These are phyloP conservation scores for Hypsizygus marmoreus DNA, from an alignment of 768 basidiomycete genomes.

Conservation along the genomic window DNA sequence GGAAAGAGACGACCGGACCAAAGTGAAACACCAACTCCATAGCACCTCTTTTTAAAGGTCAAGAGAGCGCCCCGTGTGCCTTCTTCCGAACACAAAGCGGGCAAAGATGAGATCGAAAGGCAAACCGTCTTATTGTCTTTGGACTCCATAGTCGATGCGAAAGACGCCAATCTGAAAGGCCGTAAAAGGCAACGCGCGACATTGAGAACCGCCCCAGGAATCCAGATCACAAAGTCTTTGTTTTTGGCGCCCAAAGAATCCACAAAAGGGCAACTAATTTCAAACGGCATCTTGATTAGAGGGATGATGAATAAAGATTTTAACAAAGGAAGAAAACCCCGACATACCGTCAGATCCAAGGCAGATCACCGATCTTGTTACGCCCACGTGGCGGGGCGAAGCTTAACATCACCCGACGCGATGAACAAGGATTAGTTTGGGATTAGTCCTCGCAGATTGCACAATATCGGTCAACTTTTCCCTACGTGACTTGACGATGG, in stretches of 20 bases:
- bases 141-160: constrained; percentile 1
- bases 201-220: constrained; percentile 3
- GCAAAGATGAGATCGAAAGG: constrained; percentile 5
- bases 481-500: too few relatives aligned
- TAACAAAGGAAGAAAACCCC: constrained; percentile 15
- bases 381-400: constrained; percentile 16
- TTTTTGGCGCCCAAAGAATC: constrained; percentile 5
- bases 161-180: constrained; percentile 8
- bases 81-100: constrained; percentile 17
- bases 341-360: too few relatives aligned
- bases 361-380: constrained; percentile 27
- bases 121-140: constrained; percentile 21
- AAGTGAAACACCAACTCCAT: constrained; percentile 10
- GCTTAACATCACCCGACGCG: constrained; percentile 7
- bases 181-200: constrained; percentile 14
- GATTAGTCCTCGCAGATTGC: too few relatives aligned
- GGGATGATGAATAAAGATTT: too few relatives aligned
- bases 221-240: constrained; percentile 14
- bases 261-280: too few relatives aligned
- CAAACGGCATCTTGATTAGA: constrained; percentile 3
- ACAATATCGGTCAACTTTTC: neutral
- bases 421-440: too few relatives aligned
- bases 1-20: constrained; percentile 13
- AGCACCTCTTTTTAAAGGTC: constrained; percentile 15
- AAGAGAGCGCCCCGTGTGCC: constrained; percentile 6